Percentiles rank a stretch among this genome's conserved stretches.
These are phyloP conservation scores for Schwanniomyces pseudopolymorphus DNA, from an alignment of 805 yeast species.

Conservation along the genomic window DNA sequence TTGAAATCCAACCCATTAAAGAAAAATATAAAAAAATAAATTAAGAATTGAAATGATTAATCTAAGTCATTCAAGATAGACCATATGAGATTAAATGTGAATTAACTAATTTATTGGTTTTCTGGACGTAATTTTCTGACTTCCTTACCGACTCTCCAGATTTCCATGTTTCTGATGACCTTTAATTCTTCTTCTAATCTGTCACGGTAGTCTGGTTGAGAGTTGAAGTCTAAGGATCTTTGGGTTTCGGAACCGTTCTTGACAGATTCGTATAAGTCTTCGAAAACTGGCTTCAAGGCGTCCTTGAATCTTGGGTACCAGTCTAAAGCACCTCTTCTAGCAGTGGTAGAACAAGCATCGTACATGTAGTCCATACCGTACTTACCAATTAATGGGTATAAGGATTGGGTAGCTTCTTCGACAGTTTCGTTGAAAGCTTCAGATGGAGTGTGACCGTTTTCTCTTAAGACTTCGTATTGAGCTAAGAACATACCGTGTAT, in stretches of 20 bases:
- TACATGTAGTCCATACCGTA: slow-evolving; percentile 99
- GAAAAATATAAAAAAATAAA: slow-evolving; percentile 13
- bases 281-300: slow-evolving; percentile 97
- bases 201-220: slow-evolving; percentile 96
- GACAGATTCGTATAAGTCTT: slow-evolving; percentile 92
- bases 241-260: slow-evolving; percentile 96
- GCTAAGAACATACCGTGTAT: slow-evolving; percentile 99
- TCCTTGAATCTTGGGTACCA: slow-evolving; percentile 99
- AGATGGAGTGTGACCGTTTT: slow-evolving; percentile 99
- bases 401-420: slow-evolving; percentile 99
- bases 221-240: slow-evolving; percentile 98
- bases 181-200: slow-evolving; percentile 91
- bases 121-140: slow-evolving; percentile 99
- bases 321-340: slow-evolving; percentile 99
- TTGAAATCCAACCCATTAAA: slow-evolving; percentile 16
- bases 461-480: slow-evolving; percentile 99
- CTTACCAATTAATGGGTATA: slow-evolving; percentile 98
- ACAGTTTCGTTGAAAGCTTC: slow-evolving; percentile 99
- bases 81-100: slow-evolving; percentile 21
- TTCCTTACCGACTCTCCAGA: slow-evolving; percentile 99
- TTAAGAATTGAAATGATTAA: slow-evolving; percentile 19
- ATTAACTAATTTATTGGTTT: slow-evolving; percentile 64
- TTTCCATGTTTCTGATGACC: slow-evolving; percentile 94
- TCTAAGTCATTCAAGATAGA: slow-evolving; percentile 39
- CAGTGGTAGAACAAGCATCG: slow-evolving; percentile 99